Conservation (phyloP, 495 filamentous ascomycete species). For the Aspergillus affinis region DNA sequence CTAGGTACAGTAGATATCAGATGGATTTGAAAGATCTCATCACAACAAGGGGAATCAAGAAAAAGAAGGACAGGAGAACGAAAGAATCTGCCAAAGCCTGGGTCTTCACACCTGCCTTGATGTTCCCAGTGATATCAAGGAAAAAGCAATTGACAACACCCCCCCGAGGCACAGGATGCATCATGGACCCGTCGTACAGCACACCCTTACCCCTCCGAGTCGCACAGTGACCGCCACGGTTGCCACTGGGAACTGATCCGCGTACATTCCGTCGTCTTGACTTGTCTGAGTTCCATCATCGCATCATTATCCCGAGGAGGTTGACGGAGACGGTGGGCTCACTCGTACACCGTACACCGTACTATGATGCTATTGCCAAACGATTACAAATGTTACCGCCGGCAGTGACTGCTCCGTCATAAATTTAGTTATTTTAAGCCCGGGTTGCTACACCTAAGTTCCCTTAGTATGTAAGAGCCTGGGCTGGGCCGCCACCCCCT, state of each 20-base stretch:
- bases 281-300: no score
- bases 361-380: no score
- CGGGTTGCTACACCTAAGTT: neutral
- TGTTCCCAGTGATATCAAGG: slow-evolving; percentile 1
- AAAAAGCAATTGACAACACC: neutral
- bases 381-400: no score
- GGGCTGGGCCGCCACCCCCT: slow-evolving; percentile 38
- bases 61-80: neutral
- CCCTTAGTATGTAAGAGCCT: slow-evolving; percentile 5
- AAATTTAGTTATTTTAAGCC: slow-evolving; percentile 15
- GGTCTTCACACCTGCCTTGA: neutral
- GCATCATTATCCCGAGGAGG: no score
- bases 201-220: neutral
- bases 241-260: neutral
- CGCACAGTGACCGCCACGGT: slow-evolving; percentile 2
- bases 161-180: slow-evolving; percentile 1
- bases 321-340: no score
- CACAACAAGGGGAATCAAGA: no score
- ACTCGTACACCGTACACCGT: no score
- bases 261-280: neutral
- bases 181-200: slow-evolving; percentile 6
- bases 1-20: neutral
- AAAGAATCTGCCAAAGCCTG: no score
- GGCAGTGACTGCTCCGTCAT: neutral
- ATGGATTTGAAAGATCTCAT: neutral